Percentiles rank a stretch among this genome's conserved stretches.
These are phyloP conservation scores for Ophiocytium majus DNA, from an alignment of 352 stramenopile genomes.

Conservation along the genomic window DNA sequence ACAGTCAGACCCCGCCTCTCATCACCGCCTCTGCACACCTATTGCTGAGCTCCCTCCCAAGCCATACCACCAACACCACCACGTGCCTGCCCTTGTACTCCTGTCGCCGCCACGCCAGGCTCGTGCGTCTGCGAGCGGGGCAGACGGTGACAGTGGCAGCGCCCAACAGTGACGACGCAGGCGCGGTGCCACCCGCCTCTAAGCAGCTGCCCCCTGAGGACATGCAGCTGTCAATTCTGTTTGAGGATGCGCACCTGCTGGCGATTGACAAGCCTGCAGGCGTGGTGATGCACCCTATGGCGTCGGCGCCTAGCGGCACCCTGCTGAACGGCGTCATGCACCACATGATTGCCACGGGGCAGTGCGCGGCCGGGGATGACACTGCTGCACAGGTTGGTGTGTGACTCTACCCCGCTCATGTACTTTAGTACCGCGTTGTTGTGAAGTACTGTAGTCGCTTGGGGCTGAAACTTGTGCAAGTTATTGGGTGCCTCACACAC, in stretches of 20 bases:
- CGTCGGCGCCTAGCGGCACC: conserved; percentile 69
- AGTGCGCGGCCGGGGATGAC: conserved; percentile 30
- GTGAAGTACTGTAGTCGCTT: no score
- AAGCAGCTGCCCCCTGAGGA: conserved; percentile 23
- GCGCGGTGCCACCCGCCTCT: background rate
- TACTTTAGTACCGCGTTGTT: no score
- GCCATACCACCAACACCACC: no score
- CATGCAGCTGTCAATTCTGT: conserved; percentile 63
- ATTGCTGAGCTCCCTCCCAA: no score
- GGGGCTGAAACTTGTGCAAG: no score
- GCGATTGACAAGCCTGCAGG: conserved; percentile 71
- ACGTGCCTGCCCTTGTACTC: background rate
- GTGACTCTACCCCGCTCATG: no score
- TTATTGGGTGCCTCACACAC: no score
- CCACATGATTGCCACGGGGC: conserved; percentile 61
- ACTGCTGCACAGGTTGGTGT: conserved; percentile 41
- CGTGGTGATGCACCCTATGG: conserved; percentile 73
- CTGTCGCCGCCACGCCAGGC: background rate
- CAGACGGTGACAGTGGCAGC: background rate
- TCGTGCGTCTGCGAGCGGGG: background rate
- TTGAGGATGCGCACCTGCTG: conserved; percentile 74
- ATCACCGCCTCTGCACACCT: no score
- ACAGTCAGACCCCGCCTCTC: background rate
- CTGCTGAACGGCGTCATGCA: conserved; percentile 73
- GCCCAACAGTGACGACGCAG: background rate